Conservation (phyloP, 2,329 filamentous ascomycete species). For the Aspergillus niger region DNA sequence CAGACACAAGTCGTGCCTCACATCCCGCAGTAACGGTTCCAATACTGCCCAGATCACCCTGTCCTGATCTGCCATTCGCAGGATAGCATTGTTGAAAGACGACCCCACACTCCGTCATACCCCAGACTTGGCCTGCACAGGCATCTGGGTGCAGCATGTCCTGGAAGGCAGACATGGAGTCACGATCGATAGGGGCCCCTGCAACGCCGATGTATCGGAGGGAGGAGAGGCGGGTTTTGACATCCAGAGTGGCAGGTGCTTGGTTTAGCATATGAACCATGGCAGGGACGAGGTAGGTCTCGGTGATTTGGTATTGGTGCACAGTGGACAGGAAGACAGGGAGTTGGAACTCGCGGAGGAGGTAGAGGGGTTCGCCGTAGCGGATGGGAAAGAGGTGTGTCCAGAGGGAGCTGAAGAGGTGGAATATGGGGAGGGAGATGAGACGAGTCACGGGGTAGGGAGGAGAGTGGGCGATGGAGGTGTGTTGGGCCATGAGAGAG, state of each 20-base stretch:
- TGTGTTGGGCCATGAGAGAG: slow-evolving; percentile 53
- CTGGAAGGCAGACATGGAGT: slow-evolving; percentile 37
- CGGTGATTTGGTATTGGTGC: slow-evolving; percentile 41
- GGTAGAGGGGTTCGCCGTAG: slow-evolving; percentile 43
- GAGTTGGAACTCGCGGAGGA: slow-evolving; percentile 44
- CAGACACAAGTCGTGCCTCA: slow-evolving; percentile 28
- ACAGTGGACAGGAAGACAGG: slow-evolving; percentile 36
- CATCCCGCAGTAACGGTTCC: slow-evolving; percentile 44
- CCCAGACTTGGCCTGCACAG: slow-evolving; percentile 48
- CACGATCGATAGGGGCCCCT: slow-evolving; percentile 46
- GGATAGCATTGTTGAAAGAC: slow-evolving; percentile 33
- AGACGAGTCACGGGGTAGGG: slow-evolving; percentile 42
- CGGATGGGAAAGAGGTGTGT: slow-evolving; percentile 44
- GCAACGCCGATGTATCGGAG: slow-evolving; percentile 46
- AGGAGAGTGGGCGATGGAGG: slow-evolving; percentile 36
- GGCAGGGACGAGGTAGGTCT: slow-evolving; percentile 45
- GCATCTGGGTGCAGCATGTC: slow-evolving; percentile 39
- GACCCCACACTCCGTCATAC: slow-evolving; percentile 53
- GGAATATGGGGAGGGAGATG: slow-evolving; percentile 51
- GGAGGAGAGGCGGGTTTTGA: slow-evolving; percentile 30
- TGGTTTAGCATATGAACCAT: slow-evolving; percentile 36
- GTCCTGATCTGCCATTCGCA: neutral
- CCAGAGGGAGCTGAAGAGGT: slow-evolving; percentile 47
- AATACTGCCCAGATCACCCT: slow-evolving; percentile 46
- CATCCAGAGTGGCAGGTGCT: neutral